Evolutionary conservation across 78 protist genomes (phyloP), one percentile per base, ranked within the genome.

Genomic region (Creolimax fragrantissima): DNA sequence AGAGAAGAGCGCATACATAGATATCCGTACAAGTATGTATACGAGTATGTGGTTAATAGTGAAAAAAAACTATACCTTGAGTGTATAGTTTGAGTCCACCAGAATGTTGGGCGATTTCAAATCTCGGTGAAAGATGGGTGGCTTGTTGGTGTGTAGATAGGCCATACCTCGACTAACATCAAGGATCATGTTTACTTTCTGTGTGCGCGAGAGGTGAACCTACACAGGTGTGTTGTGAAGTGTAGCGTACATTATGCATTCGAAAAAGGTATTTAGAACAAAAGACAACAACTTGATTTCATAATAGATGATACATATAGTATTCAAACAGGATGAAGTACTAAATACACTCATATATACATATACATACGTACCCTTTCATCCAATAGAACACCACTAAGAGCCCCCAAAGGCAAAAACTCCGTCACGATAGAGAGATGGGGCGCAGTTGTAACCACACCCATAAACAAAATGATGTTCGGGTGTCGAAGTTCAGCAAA

Each of bases 71-170:
- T 11, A 32, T 11, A 95, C 94, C 93, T 94, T 94, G 6, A 89
- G 81, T 2, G 3, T 2, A 24, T 45, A 86, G n/a, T 42, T n/a
- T 35, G 36, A 37, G 32, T 89, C 93, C 11, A 94, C 85, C 36
- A 94, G 94, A 83, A 94, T 41, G 83, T 94, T 94, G 36, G 85
- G 92, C 6, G 83, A 24, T 92, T 94, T 94, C 42, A 94, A 45
- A 81, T 94, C 96, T 58, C 93, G 93, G 83, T 94, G 96, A 32
- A 94, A 17, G 43, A 92, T 83, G 24, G 94, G 92, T 37, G 90
- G 93, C 89, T 58, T 66, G 58, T 44, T 42, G 6, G 44, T 11
- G 93, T 94, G 96, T 6, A 94, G 93, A 92, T 91, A 94, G 39
- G 2, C 35, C 93, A 94, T 93, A 66, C 96, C 96, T 4, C 36